Evolutionary conservation across 2,329 filamentous ascomycete genomes (phyloP), one percentile per base, ranked within the genome.

Genomic region (Microdochium nivale): DNA sequence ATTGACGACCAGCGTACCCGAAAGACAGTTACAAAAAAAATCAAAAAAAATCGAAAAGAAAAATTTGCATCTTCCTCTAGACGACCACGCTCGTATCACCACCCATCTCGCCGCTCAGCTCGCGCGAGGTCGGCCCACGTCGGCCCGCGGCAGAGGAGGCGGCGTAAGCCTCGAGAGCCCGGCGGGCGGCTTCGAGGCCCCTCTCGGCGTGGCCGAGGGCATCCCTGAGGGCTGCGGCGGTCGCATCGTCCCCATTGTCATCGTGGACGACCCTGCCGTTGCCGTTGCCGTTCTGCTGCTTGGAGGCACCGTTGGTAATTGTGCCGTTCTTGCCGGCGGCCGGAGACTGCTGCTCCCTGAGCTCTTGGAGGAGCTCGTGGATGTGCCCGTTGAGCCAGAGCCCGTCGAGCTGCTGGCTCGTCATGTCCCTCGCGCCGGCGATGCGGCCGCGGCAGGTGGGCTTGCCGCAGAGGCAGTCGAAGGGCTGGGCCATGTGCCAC

Each of bases 401-500:
- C 37, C 80, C 77, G 40, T 75, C 68, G 55, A 88, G 70, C 59
- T 80, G 73, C 43, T 69, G 65, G 13, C 65, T 57, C 4, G 68
- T 60, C 78, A 88, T 84, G 60, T 81, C 74, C 59, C 72, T 76
- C 13, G 86, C 86, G 16, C 86, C 86, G 44, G 69, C 66, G 56
- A 89, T 86, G 56, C 66, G 73, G 16, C 84, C 83, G 50, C 76
- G 74, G 68, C 86, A 89, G 21, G 70, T 69, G 0, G 70, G 58
- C 3, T 72, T 73, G 55, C 75, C 73, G 63, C 86, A 89, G 53
- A 78, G 70, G 64, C 86, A 89, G 54, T 78, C 69, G 62, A 89
- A 89, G 3, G 83, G 76, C 70, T 88, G 85, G 30, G 81, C 80
- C 85, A 89, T 88, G 60, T 74, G 61, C 84, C 84, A 89, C 67